These are phyloP conservation scores for Penstemon eatonii DNA, from an alignment of 257 asterid species.

Conservation along the genomic window DNA sequence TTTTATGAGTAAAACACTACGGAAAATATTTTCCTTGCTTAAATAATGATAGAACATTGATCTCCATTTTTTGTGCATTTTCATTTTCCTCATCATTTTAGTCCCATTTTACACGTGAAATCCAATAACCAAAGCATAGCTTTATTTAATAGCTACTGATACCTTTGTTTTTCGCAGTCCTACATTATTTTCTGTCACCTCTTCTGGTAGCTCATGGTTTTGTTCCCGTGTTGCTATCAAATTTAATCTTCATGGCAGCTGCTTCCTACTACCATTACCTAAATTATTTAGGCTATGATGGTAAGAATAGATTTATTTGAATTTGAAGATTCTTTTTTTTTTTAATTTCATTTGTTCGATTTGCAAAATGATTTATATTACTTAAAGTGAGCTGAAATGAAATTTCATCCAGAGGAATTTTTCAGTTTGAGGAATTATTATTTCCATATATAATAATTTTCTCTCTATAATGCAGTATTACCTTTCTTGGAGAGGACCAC, in stretches of 20 bases:
- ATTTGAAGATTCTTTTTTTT: conserved; percentile 13
- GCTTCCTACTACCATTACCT: conserved; percentile 94
- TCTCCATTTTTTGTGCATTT: too few species aligned
- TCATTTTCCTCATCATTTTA: too few species aligned
- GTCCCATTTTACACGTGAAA: too few species aligned
- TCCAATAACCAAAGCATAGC: not conserved
- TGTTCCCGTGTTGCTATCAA: conserved; percentile 79
- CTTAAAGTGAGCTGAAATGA: not conserved
- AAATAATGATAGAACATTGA: too few species aligned
- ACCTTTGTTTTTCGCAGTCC: conserved; percentile 48
- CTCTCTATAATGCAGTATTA: conserved; percentile 58
- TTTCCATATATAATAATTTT: not conserved
- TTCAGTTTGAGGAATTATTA: not conserved
- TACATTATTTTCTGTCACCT: conserved; percentile 90
- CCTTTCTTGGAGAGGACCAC: conserved; percentile 99
- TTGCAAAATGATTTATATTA: not conserved
- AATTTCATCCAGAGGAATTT: too few species aligned
- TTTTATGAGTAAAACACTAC: too few species aligned
- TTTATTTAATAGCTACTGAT: conserved; percentile 28
- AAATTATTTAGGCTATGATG: conserved; percentile 90
- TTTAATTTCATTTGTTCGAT: not conserved
- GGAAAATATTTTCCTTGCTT: too few species aligned
- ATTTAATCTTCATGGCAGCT: conserved; percentile 91
- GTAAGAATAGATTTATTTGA: conserved; percentile 46
- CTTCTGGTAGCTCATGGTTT: conserved; percentile 94